phyloP scores from a whole-genome alignment of 768 basidiomycete genomes.

The Lentinus tigrinus region DNA sequence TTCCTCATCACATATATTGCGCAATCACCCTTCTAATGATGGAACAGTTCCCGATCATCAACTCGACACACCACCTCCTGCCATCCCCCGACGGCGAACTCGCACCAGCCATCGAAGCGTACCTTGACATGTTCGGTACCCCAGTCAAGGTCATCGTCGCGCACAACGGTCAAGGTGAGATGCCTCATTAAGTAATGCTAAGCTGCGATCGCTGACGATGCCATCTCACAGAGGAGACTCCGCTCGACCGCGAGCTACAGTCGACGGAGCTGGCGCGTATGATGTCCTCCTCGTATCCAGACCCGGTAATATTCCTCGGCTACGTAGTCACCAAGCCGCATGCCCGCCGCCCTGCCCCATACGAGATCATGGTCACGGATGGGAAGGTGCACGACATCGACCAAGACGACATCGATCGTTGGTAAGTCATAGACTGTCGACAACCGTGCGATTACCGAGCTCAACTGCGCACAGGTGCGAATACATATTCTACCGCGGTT shows the following conservation, averaged over 20 bases:
- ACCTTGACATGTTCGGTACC: slow-evolving; percentile 76
- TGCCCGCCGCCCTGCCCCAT: slow-evolving; percentile 66
- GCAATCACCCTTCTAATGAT: not conserved
- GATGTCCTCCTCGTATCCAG: slow-evolving; percentile 66
- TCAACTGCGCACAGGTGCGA: slow-evolving; percentile 80
- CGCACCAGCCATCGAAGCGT: slow-evolving; percentile 86
- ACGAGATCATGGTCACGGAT: slow-evolving; percentile 73
- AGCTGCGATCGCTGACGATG: not conserved
- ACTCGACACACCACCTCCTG: slow-evolving; percentile 80
- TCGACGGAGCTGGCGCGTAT: slow-evolving; percentile 77
- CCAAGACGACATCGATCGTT: slow-evolving; percentile 65
- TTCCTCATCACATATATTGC: not conserved
- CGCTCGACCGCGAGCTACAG: slow-evolving; percentile 85
- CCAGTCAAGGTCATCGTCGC: slow-evolving; percentile 81
- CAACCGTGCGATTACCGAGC: no score
- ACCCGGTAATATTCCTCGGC: slow-evolving; percentile 77
- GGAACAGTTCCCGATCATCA: slow-evolving; percentile 79
- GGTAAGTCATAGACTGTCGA: slow-evolving; percentile 39
- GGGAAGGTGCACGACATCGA: slow-evolving; percentile 82
- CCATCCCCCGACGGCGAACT: slow-evolving; percentile 87
- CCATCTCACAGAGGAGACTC: slow-evolving; percentile 68
- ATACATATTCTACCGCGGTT: slow-evolving; percentile 82
- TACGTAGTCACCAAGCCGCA: slow-evolving; percentile 77
- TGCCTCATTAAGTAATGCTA: not conserved
- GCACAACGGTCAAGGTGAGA: slow-evolving; percentile 85